Conservation (phyloP, 495 filamentous ascomycete genomes). For the Penicillium egyptiacum region DNA sequence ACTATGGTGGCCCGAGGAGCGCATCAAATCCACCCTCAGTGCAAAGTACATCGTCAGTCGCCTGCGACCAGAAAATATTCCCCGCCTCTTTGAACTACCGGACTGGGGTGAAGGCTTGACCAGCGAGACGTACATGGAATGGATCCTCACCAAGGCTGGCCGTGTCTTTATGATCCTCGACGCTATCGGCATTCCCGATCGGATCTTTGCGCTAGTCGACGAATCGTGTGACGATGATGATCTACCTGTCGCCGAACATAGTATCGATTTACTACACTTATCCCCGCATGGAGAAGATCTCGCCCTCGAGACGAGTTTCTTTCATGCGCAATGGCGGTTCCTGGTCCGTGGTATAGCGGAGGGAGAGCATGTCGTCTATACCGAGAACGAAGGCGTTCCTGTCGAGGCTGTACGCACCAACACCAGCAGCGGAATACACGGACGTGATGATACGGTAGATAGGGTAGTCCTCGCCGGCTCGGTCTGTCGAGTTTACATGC, state of each 20-base stretch:
- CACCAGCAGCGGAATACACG: conserved; percentile 44
- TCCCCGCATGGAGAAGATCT: conserved; percentile 56
- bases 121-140: conserved; percentile 88
- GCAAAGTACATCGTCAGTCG: conserved; percentile 67
- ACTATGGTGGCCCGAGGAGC: conserved; percentile 81
- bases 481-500: conserved; percentile 55
- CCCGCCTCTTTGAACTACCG: conserved; percentile 65
- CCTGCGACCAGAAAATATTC: conserved; percentile 62
- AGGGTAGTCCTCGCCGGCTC: conserved; percentile 59
- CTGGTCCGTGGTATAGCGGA: conserved; percentile 68
- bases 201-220: conserved; percentile 84
- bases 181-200: conserved; percentile 75
- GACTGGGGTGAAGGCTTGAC: conserved; percentile 87
- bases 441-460: conserved; percentile 57
- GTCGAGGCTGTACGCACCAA: conserved; percentile 65
- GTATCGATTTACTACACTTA: conserved; percentile 66
- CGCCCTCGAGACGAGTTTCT: conserved; percentile 70
- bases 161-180: conserved; percentile 80
- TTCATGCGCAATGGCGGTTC: conserved; percentile 78
- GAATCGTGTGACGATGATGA: conserved; percentile 87
- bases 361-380: conserved; percentile 71
- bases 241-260: conserved; percentile 73
- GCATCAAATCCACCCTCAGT: conserved; percentile 71
- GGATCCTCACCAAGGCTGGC: conserved; percentile 78
- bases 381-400: conserved; percentile 75